These are phyloP conservation scores for Aspergillus ellipticus DNA, from an alignment of 495 filamentous ascomycete genomes.

Conservation along the genomic window DNA sequence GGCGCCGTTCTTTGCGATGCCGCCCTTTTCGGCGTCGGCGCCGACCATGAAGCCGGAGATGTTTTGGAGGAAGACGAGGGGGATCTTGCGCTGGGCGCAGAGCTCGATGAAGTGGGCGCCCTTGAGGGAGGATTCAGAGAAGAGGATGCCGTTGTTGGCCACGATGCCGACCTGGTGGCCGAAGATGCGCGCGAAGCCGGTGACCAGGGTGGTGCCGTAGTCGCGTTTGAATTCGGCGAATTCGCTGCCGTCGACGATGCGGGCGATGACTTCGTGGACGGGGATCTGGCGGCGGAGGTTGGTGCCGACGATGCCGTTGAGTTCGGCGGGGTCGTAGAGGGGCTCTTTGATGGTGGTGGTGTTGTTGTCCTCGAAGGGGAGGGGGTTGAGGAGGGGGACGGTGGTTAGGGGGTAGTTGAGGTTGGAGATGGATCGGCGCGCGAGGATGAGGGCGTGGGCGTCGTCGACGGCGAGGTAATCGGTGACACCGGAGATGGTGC, in stretches of 20 bases:
- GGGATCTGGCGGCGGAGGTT: constrained; percentile 82
- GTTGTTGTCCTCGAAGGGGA: constrained; percentile 21
- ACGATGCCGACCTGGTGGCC: constrained; percentile 90
- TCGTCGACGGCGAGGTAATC: constrained; percentile 96
- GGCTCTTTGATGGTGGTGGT: constrained; percentile 64
- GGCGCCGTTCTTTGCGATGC: constrained; percentile 94
- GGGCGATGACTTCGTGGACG: constrained; percentile 86
- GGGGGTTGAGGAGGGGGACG: constrained; percentile 18
- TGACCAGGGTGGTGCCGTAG: constrained; percentile 88
- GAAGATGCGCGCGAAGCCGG: constrained; percentile 88
- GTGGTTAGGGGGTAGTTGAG: constrained; percentile 70
- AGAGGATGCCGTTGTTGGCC: constrained; percentile 97
- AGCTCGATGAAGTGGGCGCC: constrained; percentile 98
- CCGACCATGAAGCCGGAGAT: constrained; percentile 98
- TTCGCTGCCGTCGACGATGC: constrained; percentile 85
- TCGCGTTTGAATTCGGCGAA: constrained; percentile 94
- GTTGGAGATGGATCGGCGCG: constrained; percentile 77
- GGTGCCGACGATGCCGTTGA: constrained; percentile 82
- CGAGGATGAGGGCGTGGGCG: constrained; percentile 86
- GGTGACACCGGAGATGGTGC: constrained; percentile 86
- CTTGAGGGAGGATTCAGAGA: constrained; percentile 85
- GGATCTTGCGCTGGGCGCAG: constrained; percentile 86
- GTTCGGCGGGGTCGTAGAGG: constrained; percentile 74
- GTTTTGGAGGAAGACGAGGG: constrained; percentile 92
- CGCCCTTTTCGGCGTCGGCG: constrained; percentile 79